Evolutionary conservation across 768 basidiomycete species (phyloP), one percentile per base, ranked within the genome.

Genomic region (Rubroboletus satanas): DNA sequence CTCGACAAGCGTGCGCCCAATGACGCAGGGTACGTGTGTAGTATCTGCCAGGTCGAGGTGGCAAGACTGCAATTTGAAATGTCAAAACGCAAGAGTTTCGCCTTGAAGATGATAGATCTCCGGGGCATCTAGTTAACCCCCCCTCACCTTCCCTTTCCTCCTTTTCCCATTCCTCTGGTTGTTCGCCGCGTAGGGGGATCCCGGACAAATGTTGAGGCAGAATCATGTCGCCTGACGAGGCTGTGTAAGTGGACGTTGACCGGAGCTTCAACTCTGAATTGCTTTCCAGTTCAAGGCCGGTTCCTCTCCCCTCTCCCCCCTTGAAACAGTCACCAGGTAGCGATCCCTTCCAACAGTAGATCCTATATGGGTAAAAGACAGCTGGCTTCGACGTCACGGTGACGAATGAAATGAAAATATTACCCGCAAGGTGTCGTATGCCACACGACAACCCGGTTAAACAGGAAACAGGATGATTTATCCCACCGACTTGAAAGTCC

Each of bases 31-130:
- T 12, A n/a, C 9, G 26, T 15, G 36, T 32, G 28, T 26, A 26
- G 26, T 26, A 26, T 3, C 26, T 26, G 26, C 26, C 26, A 26
- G 26, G 26, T 26, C 26, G 26, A 21, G 21, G 21, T 21, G 21
- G 21, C 21, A 21, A 21, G 21, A 26, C 32, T 36, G 7, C 32
- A 36, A 64, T 63, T 63, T 63, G 58, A 63, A 63, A 63, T 63
- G 37, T 11, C 29, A 7, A 44, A 63, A 63, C 36, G n/a, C 50
- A 54, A 63, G 55, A 64, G 43, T 38, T 50, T 64, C 59, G 58
- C 15, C 8, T 38, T 7, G 9, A 11, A 9, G 29, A 54, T 43
- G 26, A 5, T 26, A 26, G 26, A 26, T 26, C 26, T 26, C 33
- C 17, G 31, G 39, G 26, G 23, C 9, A 15, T 11, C 21, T 18